phyloP scores from a whole-genome alignment of 495 filamentous ascomycete genomes.

The Parathielavia hyrcaniae region DNA sequence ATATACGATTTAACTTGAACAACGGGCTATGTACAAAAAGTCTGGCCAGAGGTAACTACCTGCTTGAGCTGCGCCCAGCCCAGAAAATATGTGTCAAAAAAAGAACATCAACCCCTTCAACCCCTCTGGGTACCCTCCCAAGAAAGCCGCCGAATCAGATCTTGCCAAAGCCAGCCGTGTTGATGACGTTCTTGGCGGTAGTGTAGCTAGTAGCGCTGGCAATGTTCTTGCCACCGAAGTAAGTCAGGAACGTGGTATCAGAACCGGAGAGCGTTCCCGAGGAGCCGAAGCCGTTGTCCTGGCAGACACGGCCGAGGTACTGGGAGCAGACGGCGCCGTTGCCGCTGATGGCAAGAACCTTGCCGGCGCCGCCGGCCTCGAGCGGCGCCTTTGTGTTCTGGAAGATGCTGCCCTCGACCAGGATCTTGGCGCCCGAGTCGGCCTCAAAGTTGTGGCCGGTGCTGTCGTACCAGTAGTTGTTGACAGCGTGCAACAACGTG shows the following conservation, averaged over 20 bases:
- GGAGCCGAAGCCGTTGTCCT: constrained; percentile 9
- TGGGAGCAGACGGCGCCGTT: background rate
- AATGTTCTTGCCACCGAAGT: constrained; percentile 8
- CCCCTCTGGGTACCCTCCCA: too few species aligned
- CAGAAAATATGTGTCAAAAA: too few species aligned
- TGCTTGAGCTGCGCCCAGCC: too few species aligned
- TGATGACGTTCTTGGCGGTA: constrained; percentile 4
- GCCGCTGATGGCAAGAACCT: background rate
- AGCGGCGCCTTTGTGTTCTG: constrained; percentile 3
- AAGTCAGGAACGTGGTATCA: background rate
- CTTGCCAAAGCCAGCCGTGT: constrained; percentile 7
- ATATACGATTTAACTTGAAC: too few species aligned
- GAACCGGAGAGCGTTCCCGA: constrained; percentile 1
- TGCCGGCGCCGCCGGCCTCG: constrained; percentile 3
- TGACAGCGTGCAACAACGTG: constrained; percentile 9
- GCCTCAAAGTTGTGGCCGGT: constrained; percentile 3
- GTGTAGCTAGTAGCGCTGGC: constrained; percentile 1
- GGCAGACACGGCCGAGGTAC: constrained; percentile 6
- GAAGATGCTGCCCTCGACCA: constrained; percentile 10
- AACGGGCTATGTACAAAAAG: too few species aligned
- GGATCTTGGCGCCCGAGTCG: constrained; percentile 2
- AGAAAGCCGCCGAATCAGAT: background rate
- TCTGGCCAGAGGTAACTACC: too few species aligned
- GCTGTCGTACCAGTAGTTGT: constrained; percentile 15
- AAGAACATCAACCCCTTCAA: too few species aligned